Evolutionary conservation across 2,329 filamentous ascomycete genomes (phyloP), one percentile per base, ranked within the genome.

Genomic region (Teratosphaeria destructans): DNA sequence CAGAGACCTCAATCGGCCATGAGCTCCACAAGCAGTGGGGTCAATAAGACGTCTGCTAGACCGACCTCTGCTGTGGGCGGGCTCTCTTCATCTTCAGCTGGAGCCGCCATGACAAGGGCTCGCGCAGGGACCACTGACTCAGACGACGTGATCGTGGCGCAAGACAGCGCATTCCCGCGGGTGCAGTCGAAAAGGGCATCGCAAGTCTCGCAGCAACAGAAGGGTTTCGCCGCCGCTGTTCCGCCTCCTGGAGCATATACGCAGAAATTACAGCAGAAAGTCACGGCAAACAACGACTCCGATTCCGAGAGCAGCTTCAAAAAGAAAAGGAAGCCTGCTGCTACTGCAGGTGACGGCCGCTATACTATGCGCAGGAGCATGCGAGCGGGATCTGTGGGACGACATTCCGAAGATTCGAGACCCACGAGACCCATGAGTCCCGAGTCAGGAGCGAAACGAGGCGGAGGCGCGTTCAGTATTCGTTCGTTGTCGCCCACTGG

Each of bases 231-330:
- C 4, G 14, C 55, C 3, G 19, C 55, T 8, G n/a, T 34, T 16
- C 27, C 32, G 26, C 55, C 59, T 5, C 29, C 55, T 16, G 60
- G 58, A 11, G 49, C 58, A 16, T 60, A 47, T 8, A 68, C 64
- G 49, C 59, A 62, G 6, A 67, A 64, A 55, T 53, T 68, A 39
- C 67, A 69, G 43, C 66, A 68, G 39, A 63, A 68, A 53, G 52
- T 68, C 12, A 70, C 73, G n/a, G 72, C 76, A 55, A 77, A 78
- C 56, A 73, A 71, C 61, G 77, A 77, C 39, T 80, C 78, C 3
- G 77, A 77, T 49, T 80, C 78, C 4, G 77, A 74, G 26, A 95
- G 89, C 74, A 95, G 90, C 71, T 96, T 96, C 76, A 87, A 83
- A 68, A 74, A 78, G 52, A 81, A 62, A 75, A 80, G 43, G 70